Conservation (phyloP, 108 stramenopile genomes). For the Cyclostephanos tholiformis region DNA sequence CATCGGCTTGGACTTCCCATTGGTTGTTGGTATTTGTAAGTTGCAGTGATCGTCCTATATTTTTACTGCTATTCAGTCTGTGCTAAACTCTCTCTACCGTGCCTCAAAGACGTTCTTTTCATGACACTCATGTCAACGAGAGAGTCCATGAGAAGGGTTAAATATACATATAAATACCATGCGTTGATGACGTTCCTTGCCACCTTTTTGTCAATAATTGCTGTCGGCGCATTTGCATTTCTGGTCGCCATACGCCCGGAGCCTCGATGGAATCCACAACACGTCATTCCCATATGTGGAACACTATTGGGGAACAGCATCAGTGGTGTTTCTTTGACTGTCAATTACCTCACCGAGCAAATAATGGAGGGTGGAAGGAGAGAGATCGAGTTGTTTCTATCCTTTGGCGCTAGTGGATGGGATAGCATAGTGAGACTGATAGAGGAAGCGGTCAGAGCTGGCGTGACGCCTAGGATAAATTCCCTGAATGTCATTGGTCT, state of each 20-base stretch:
- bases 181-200: constrained; percentile 50
- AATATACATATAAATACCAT: constrained; percentile 70
- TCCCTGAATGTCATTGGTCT: constrained; percentile 74
- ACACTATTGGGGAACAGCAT: constrained; percentile 90
- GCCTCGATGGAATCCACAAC: constrained; percentile 78
- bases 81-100: not conserved
- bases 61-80: not conserved
- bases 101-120: constrained; percentile 45
- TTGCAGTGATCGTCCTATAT: not conserved
- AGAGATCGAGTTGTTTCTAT: constrained; percentile 64
- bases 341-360: constrained; percentile 61
- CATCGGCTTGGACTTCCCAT: constrained; percentile 43
- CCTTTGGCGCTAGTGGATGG: constrained; percentile 63
- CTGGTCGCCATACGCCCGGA: constrained; percentile 61
- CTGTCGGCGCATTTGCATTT: constrained; percentile 70
- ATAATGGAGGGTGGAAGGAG: constrained; percentile 55
- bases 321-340: constrained; percentile 67
- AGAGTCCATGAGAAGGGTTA: constrained; percentile 70
- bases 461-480: constrained; percentile 63
- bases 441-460: constrained; percentile 52
- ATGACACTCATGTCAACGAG: constrained; percentile 76
- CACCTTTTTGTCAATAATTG: constrained; percentile 52
- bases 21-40: constrained; percentile 50
- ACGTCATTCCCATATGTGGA: constrained; percentile 86
- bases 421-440: constrained; percentile 57